Evolutionary conservation across 306 rosid species (phyloP).

Genomic region (Cicer pinnatifidum): DNA sequence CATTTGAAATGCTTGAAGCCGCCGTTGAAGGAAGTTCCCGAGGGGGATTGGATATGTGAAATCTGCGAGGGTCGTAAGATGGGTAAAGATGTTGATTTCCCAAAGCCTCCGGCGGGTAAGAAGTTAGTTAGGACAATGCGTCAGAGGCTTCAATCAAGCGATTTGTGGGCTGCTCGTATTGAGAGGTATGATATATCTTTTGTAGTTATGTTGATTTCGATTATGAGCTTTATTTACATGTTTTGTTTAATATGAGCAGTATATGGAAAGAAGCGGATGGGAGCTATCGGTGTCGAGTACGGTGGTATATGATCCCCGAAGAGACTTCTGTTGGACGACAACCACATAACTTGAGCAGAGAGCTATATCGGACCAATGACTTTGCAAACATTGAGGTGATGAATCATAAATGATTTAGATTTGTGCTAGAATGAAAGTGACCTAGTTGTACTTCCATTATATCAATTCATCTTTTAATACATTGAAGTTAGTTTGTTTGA

Average conservation of each 20-base stretch:
- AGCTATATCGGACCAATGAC: constrained; percentile 82
- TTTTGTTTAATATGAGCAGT: constrained; percentile 51
- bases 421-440: constrained; percentile 29
- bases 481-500: constrained; percentile 28
- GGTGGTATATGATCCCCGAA: constrained; percentile 88
- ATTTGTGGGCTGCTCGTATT: constrained; percentile 84
- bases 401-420: constrained; percentile 21
- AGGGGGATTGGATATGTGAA: constrained; percentile 84
- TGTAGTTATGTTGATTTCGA: neutral
- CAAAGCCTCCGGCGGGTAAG: constrained; percentile 70
- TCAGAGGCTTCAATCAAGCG: constrained; percentile 84
- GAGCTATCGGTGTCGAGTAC: constrained; percentile 71
- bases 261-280: constrained; percentile 82
- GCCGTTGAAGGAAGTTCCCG: constrained; percentile 77
- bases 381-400: constrained; percentile 84
- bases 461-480: neutral
- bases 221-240: constrained; percentile 9
- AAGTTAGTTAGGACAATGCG: constrained; percentile 69
- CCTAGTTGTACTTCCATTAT: constrained; percentile 15
- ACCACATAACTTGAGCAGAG: constrained; percentile 85
- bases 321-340: constrained; percentile 91
- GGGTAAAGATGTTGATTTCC: constrained; percentile 63
- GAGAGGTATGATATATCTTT: constrained; percentile 53
- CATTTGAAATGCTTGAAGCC: constrained; percentile 89
- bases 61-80: constrained; percentile 72